Conservation (phyloP, 1,284 basidiomycete genomes). For the Sanghuangporus sanghuang region DNA sequence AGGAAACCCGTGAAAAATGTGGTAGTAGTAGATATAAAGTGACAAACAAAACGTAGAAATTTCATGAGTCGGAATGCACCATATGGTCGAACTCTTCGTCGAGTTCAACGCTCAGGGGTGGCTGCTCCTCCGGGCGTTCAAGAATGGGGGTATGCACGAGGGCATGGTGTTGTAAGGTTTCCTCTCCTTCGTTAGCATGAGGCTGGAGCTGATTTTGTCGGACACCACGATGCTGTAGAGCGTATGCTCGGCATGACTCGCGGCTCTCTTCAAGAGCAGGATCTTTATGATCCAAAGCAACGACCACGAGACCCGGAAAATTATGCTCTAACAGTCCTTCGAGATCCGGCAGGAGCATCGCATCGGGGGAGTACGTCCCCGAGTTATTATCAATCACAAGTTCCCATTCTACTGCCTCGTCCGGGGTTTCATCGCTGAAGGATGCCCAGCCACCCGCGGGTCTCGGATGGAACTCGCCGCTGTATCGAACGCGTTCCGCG, state of each 20-base stretch:
- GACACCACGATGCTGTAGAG: slow-evolving; percentile 49
- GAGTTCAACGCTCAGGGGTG: background rate
- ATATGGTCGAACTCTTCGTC: background rate
- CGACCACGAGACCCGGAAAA: slow-evolving; percentile 58
- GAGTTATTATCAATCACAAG: slow-evolving; percentile 74
- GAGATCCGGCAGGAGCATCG: slow-evolving; percentile 46
- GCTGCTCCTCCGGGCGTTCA: slow-evolving; percentile 12
- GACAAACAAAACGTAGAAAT: background rate
- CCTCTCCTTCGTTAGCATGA: slow-evolving; percentile 46
- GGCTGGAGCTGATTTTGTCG: slow-evolving; percentile 57
- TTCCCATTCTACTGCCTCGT: slow-evolving; percentile 60
- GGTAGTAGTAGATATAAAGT: background rate
- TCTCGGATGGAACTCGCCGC: slow-evolving; percentile 74
- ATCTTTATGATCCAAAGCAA: slow-evolving; percentile 54
- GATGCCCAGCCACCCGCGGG: slow-evolving; percentile 61
- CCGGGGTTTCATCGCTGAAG: slow-evolving; percentile 49
- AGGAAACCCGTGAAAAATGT: background rate
- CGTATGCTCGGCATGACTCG: slow-evolving; percentile 62
- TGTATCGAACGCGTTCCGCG: slow-evolving; percentile 51
- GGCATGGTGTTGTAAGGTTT: slow-evolving; percentile 35
- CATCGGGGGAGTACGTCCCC: slow-evolving; percentile 69
- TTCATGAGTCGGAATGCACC: background rate
- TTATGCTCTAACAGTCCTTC: slow-evolving; percentile 60
- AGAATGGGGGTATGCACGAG: slow-evolving; percentile 16
- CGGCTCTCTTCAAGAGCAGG: slow-evolving; percentile 50